These are phyloP conservation scores for Mucor indicus DNA, from an alignment of 371 early-diverging fungal species.

Conservation along the genomic window DNA sequence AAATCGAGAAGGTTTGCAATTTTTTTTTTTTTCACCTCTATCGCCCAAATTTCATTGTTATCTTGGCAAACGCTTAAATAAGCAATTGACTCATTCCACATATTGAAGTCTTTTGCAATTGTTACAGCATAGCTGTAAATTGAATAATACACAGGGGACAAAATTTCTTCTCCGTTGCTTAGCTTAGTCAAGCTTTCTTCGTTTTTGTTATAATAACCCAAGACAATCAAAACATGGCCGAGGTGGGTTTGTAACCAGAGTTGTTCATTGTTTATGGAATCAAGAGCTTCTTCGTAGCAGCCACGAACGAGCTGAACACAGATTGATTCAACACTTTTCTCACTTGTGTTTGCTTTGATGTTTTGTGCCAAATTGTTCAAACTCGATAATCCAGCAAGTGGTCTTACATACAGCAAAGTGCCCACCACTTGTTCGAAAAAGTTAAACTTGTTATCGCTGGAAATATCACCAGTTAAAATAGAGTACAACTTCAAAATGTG, in stretches of 20 bases:
- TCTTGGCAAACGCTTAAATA: conserved; percentile 22
- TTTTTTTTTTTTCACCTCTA: conserved; percentile 8
- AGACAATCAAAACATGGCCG: conserved; percentile 11
- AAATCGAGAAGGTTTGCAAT: background rate
- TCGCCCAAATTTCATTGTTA: conserved; percentile 30
- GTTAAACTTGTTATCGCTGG: too few species aligned
- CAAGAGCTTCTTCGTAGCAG: conserved; percentile 14
- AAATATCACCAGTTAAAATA: background rate
- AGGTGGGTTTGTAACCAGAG: conserved; percentile 21
- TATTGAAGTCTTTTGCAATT: conserved; percentile 14
- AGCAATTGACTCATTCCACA: conserved; percentile 33
- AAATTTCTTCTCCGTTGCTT: conserved; percentile 1
- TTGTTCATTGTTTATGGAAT: background rate
- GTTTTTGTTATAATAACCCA: background rate
- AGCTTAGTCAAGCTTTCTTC: background rate
- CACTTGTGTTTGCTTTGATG: background rate
- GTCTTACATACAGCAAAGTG: background rate
- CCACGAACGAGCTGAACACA: conserved; percentile 5
- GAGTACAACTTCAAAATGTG: background rate
- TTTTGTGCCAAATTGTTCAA: background rate
- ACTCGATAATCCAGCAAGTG: background rate
- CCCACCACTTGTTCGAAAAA: conserved; percentile 9
- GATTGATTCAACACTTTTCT: background rate
- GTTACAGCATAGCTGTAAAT: conserved; percentile 20
- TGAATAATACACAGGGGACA: conserved; percentile 28